Percentiles rank a stretch among this genome's conserved stretches.
phyloP scores from a whole-genome alignment of 345 rosid genomes.

The Leavenworthia alabamica region DNA sequence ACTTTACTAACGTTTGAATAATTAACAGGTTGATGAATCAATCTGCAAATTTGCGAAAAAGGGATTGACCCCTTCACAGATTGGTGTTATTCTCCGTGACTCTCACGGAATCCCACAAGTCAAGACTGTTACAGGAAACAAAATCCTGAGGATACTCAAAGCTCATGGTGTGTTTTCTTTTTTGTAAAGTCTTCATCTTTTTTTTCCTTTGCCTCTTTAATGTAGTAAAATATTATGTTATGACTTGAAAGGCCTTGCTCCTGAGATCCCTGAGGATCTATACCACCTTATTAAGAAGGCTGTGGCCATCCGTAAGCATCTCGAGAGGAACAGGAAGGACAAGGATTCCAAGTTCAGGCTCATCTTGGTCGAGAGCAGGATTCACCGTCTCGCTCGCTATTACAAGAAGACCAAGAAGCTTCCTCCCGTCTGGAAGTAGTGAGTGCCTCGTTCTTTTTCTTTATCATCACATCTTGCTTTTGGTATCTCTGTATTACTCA shows the following conservation, averaged over 20 bases:
- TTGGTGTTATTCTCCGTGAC: conserved; percentile 67
- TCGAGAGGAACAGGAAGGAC: conserved; percentile 72
- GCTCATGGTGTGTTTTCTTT: conserved; percentile 37
- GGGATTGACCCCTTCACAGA: conserved; percentile 65
- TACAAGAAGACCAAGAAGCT: conserved; percentile 83
- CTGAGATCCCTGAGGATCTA: conserved; percentile 64
- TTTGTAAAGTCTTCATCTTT: neutral
- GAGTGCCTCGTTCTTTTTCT: conserved; percentile 7
- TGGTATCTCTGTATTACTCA: neutral
- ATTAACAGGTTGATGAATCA: conserved; percentile 46
- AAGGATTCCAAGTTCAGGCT: conserved; percentile 67
- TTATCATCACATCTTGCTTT: neutral
- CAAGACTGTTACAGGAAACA: conserved; percentile 57
- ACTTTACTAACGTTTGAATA: neutral
- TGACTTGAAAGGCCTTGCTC: conserved; percentile 44
- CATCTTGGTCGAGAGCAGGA: conserved; percentile 73
- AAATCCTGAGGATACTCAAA: conserved; percentile 57
- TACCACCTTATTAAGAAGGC: conserved; percentile 76
- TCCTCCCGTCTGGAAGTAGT: conserved; percentile 76
- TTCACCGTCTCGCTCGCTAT: conserved; percentile 66
- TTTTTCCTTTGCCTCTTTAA: neutral
- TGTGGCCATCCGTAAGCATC: conserved; percentile 61
- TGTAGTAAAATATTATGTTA: neutral
- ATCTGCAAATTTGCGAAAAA: conserved; percentile 67
- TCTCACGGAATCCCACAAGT: conserved; percentile 69